These are phyloP conservation scores for Ogataea minuta DNA, from an alignment of 805 yeast genomes.

Conservation along the genomic window DNA sequence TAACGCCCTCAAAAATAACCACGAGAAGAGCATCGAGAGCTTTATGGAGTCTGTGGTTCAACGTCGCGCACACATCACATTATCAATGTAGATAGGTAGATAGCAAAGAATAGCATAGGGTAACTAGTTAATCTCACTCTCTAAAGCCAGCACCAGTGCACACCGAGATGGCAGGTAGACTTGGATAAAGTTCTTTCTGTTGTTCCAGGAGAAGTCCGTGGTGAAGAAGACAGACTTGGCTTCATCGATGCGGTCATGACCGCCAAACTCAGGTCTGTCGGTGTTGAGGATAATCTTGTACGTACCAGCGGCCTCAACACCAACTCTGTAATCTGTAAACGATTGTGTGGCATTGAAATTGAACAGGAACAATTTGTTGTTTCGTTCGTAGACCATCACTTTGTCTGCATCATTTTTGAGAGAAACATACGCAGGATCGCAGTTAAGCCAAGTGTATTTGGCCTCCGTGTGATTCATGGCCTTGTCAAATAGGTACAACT, in stretches of 20 bases:
- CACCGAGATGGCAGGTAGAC: slow-evolving; percentile 80
- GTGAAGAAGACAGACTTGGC: slow-evolving; percentile 58
- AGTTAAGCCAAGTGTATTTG: slow-evolving; percentile 66
- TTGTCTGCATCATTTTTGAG: slow-evolving; percentile 88
- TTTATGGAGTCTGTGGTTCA: slow-evolving; percentile 25
- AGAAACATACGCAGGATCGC: slow-evolving; percentile 77
- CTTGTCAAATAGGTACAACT: slow-evolving; percentile 75
- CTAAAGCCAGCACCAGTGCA: slow-evolving; percentile 58
- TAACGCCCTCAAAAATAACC: slow-evolving; percentile 22
- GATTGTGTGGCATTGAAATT: slow-evolving; percentile 88
- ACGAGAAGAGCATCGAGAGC: slow-evolving; percentile 22
- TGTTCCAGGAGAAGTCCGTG: slow-evolving; percentile 75
- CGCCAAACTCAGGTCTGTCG: slow-evolving; percentile 73
- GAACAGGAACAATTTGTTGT: slow-evolving; percentile 78
- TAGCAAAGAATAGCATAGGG: slow-evolving; percentile 6
- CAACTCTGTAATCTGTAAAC: slow-evolving; percentile 82
- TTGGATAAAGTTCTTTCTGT: slow-evolving; percentile 70
- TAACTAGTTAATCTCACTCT: slow-evolving; percentile 24
- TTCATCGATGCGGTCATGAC: slow-evolving; percentile 71
- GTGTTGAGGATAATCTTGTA: slow-evolving; percentile 74
- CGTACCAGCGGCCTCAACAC: slow-evolving; percentile 78
- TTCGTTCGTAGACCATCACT: slow-evolving; percentile 84
- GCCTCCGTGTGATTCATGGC: slow-evolving; percentile 80
- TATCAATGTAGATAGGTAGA: slow-evolving; percentile 5
- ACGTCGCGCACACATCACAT: slow-evolving; percentile 1